These are phyloP conservation scores for Paralagenidium karlingii DNA, from an alignment of 352 stramenopile species.

Conservation along the genomic window DNA sequence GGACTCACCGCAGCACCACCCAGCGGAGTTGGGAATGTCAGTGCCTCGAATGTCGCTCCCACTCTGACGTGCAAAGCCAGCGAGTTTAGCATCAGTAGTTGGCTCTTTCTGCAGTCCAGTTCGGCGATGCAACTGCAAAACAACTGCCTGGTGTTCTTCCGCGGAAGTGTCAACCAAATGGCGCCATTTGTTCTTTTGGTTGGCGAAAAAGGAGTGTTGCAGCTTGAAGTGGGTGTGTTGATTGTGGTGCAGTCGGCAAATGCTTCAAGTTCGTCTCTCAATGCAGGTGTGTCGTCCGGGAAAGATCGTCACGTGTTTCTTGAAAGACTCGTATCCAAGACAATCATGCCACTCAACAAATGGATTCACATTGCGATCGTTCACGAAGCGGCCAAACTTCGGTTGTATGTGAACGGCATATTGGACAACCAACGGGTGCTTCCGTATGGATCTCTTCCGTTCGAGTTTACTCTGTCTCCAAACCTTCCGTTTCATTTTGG, in stretches of 20 bases:
- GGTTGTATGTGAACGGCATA: slow-evolving; percentile 84
- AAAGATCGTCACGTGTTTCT: slow-evolving; percentile 9
- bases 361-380: slow-evolving; percentile 85
- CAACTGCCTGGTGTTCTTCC: slow-evolving; percentile 54
- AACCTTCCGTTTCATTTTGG: slow-evolving; percentile 49
- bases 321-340: slow-evolving; percentile 62
- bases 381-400: slow-evolving; percentile 72
- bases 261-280: no score
- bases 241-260: no score
- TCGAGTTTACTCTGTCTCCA: slow-evolving; percentile 14
- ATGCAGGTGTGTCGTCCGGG: no score
- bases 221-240: slow-evolving; percentile 48
- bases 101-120: slow-evolving; percentile 42
- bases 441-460: slow-evolving; percentile 13
- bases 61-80: slow-evolving; percentile 47
- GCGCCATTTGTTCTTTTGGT: slow-evolving; percentile 42
- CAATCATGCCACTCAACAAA: slow-evolving; percentile 26
- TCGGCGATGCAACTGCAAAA: slow-evolving; percentile 5
- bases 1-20: slow-evolving; percentile 22
- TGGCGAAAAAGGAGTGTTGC: slow-evolving; percentile 25
- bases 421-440: slow-evolving; percentile 74
- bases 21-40: not conserved
- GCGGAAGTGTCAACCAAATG: slow-evolving; percentile 46
- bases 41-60: slow-evolving; percentile 26
- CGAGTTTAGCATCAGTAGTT: slow-evolving; percentile 84